phyloP scores from a whole-genome alignment of 345 rosid genomes.

The Rhodomyrtus tomentosa region DNA sequence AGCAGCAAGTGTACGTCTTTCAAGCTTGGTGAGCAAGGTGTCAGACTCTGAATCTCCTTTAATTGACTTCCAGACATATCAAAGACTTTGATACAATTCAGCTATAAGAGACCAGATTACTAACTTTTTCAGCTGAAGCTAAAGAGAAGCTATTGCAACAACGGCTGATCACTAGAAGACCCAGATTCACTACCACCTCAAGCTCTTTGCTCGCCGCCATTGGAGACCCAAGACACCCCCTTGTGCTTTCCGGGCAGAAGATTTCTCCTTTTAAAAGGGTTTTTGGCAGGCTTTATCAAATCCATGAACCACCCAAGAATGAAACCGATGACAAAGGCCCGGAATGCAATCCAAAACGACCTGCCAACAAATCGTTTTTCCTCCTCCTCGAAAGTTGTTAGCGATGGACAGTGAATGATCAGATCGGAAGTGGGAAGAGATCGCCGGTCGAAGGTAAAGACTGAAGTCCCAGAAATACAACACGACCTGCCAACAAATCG shows the following conservation, averaged over 20 bases:
- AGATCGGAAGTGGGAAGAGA: background rate
- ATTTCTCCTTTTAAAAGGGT: slow-evolving; percentile 35
- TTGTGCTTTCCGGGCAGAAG: slow-evolving; percentile 40
- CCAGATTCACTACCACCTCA: slow-evolving; percentile 39
- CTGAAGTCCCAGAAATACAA: background rate
- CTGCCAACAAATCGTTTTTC: too few species aligned
- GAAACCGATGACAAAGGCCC: slow-evolving; percentile 68
- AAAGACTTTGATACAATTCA: background rate
- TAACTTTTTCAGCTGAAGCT: background rate
- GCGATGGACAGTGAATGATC: background rate
- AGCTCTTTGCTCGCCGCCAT: slow-evolving; percentile 41
- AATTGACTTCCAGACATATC: background rate
- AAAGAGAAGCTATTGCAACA: background rate
- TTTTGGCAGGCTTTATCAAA: slow-evolving; percentile 37
- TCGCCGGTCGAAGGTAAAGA: background rate
- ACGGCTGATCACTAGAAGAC: background rate
- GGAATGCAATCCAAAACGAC: slow-evolving; percentile 36
- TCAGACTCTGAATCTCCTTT: background rate
- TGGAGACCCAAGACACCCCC: slow-evolving; percentile 19
- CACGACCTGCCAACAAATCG: background rate
- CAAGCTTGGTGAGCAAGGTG: background rate
- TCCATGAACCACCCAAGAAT: slow-evolving; percentile 68
- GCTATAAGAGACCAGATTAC: background rate
- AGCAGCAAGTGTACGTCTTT: background rate
- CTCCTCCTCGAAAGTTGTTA: background rate